Base-by-base conservation (phyloP, 169 alveolate species). In the Toxoplasma gondii region DNA sequence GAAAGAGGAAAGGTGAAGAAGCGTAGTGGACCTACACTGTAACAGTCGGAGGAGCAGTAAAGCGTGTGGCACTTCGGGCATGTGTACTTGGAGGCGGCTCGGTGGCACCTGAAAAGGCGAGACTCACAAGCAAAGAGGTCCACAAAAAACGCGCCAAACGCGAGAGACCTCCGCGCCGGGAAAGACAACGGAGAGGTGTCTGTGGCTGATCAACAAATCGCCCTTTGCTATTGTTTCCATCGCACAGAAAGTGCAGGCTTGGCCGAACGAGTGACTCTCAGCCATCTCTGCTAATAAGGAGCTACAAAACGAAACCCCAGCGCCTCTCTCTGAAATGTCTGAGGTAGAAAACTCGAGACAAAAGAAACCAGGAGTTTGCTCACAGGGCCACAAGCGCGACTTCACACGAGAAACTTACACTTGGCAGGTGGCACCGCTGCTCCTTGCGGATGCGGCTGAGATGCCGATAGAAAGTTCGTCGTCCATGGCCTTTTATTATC, bases 11-110 rank as follows among this genome's bases (percentile, higher is more conserved):
- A 49, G 12, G 58, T 4, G 58, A 49, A 12, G 58, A 49, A 49
- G 58, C 29, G 39, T 45, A 31, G 45, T 31, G 22, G 39, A 41
- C 90, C 41, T 82, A 91, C 94, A 31, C 38, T 41, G 80, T 91
- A 91, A 53, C 94, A 91, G 0, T 5, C 5, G 41, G 82, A 44
- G 44, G 90, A 74, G 53, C 94, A 91, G 80, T 41, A 91, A 31
- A 69, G 94, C 29, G 82, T 17, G 67, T 29, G 44, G 94, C 94
- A 91, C 58, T 53, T 69, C 1, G 94, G 94, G 94, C 94, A 91
- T 22, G 82, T 80, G 88, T 91, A 91, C 69, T 91, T 91, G 88
- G 38, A 80, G 64, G 24, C 80, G 54, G 43, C 49, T 29, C 49
- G 70, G 38, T 44, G 81, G 80, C 94, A 91, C 81, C 94, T 91